Conservation (phyloP, 106 monocot species). For the Narthecium ossifragum region DNA sequence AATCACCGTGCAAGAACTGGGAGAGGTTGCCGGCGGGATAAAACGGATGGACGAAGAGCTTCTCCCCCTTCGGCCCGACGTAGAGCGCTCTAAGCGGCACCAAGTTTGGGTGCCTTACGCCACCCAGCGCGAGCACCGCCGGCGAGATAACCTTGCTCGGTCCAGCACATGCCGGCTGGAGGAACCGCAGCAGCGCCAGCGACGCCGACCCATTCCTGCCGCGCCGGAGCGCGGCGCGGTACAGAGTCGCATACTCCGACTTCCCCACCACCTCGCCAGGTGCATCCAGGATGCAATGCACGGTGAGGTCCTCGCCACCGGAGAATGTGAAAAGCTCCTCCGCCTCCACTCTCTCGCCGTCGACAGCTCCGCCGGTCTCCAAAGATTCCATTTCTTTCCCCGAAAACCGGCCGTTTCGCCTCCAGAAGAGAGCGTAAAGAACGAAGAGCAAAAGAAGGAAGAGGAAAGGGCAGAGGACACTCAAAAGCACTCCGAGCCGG, state of each 20-base stretch:
- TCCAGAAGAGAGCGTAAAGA: slow-evolving; percentile 10
- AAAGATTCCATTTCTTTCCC: neutral
- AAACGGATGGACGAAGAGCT: slow-evolving; percentile 82
- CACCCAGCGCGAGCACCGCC: slow-evolving; percentile 43
- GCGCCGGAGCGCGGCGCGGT: slow-evolving; percentile 45
- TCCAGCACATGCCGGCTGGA: slow-evolving; percentile 57
- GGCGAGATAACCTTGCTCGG: slow-evolving; percentile 38
- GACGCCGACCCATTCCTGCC: slow-evolving; percentile 9
- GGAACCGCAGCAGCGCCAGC: slow-evolving; percentile 60
- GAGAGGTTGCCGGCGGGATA: slow-evolving; percentile 46
- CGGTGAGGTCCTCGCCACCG: slow-evolving; percentile 58
- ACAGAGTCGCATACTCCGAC: slow-evolving; percentile 70
- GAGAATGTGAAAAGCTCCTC: slow-evolving; percentile 67
- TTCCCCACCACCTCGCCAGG: slow-evolving; percentile 91
- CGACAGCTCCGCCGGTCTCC: slow-evolving; percentile 4
- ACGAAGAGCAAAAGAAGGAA: slow-evolving; percentile 17
- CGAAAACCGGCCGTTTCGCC: neutral
- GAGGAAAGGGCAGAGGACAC: no score
- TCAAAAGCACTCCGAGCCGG: no score
- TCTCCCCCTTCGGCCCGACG: slow-evolving; percentile 87
- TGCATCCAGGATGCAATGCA: slow-evolving; percentile 68
- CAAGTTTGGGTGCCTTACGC: slow-evolving; percentile 59
- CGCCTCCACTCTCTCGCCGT: slow-evolving; percentile 16
- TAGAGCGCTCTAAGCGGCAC: slow-evolving; percentile 79
- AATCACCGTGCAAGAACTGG: slow-evolving; percentile 66